Evolutionary conservation across 2,329 filamentous ascomycete species (phyloP).

Genomic region (Paraphoma sp.): DNA sequence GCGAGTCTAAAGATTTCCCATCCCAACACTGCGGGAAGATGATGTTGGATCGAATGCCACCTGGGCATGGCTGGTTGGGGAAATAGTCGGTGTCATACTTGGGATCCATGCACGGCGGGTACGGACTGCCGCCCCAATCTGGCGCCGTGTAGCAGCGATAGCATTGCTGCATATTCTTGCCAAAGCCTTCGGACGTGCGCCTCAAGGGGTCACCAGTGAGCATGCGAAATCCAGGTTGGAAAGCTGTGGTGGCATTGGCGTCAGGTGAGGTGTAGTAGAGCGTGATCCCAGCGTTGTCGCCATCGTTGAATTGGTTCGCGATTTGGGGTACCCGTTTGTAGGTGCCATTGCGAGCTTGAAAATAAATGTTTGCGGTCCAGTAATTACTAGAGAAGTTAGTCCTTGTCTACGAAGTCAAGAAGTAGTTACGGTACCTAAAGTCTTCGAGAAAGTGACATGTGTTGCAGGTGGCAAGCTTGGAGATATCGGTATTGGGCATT

Average conservation of each 20-base stretch:
- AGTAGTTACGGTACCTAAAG: not conserved
- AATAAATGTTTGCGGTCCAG: slow-evolving; percentile 53
- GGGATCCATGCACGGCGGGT: slow-evolving; percentile 24
- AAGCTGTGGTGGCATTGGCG: slow-evolving; percentile 28
- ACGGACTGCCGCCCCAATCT: slow-evolving; percentile 51
- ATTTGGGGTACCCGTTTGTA: slow-evolving; percentile 45
- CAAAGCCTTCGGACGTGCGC: slow-evolving; percentile 12
- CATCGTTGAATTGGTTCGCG: slow-evolving; percentile 29
- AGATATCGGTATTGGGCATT: slow-evolving; percentile 47
- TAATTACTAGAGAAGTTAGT: slow-evolving; percentile 38
- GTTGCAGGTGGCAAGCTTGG: slow-evolving; percentile 46
- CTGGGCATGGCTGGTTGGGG: slow-evolving; percentile 26
- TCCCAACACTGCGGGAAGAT: slow-evolving; percentile 28
- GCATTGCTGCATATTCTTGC: slow-evolving; percentile 45
- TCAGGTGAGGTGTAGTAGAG: slow-evolving; percentile 34
- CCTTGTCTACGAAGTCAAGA: not conserved
- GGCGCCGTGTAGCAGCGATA: slow-evolving; percentile 53
- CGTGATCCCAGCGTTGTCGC: slow-evolving; percentile 32
- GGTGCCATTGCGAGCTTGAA: slow-evolving; percentile 18
- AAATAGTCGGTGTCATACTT: slow-evolving; percentile 10
- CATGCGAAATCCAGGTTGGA: slow-evolving; percentile 9
- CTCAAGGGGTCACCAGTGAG: slow-evolving; percentile 48
- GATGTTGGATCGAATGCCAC: slow-evolving; percentile 40
- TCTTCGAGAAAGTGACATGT: slow-evolving; percentile 48
- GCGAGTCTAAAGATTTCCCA: not conserved